These are phyloP conservation scores for Didymellaceae sp. DNA, from an alignment of 2,329 filamentous ascomycete genomes.

Conservation along the genomic window DNA sequence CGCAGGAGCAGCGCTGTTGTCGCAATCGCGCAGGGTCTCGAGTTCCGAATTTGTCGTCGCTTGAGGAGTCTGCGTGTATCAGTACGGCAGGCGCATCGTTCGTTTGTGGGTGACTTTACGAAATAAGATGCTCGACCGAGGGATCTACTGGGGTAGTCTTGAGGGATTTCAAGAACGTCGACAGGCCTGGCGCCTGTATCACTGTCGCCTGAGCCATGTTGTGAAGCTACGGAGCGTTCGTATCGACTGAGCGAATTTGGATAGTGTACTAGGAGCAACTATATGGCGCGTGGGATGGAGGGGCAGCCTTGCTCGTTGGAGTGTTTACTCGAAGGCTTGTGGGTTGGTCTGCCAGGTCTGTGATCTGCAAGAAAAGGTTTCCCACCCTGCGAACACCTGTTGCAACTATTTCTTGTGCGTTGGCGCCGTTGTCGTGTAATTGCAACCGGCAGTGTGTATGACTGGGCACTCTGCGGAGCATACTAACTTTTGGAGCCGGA, in stretches of 20 bases:
- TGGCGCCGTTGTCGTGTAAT: conserved; percentile 2
- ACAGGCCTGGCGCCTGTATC: conserved; percentile 71
- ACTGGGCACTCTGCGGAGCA: conserved; percentile 1
- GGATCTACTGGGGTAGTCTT: conserved; percentile 78
- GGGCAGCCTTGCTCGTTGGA: conserved; percentile 18
- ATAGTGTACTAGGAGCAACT: conserved; percentile 4
- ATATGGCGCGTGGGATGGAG: conserved; percentile 30
- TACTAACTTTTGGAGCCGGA: conserved; percentile 4
- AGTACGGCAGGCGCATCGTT: conserved; percentile 1
- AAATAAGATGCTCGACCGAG: conserved; percentile 82
- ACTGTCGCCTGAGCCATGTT: conserved; percentile 38
- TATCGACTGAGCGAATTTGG: not conserved
- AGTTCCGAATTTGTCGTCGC: conserved; percentile 85
- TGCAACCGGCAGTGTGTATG: conserved; percentile 4
- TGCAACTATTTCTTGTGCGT: not conserved
- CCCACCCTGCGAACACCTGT: not conserved
- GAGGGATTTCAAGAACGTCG: conserved; percentile 75
- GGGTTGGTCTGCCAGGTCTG: not conserved
- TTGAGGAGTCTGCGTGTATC: conserved; percentile 73
- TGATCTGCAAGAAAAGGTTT: not conserved
- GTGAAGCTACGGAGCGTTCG: not conserved
- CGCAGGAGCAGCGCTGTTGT: conserved; percentile 88
- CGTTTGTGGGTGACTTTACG: conserved; percentile 61
- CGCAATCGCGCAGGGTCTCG: conserved; percentile 86
- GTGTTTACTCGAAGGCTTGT: not conserved